These are phyloP conservation scores for Cordyceps militaris DNA, from an alignment of 2,329 filamentous ascomycete genomes.

Conservation along the genomic window DNA sequence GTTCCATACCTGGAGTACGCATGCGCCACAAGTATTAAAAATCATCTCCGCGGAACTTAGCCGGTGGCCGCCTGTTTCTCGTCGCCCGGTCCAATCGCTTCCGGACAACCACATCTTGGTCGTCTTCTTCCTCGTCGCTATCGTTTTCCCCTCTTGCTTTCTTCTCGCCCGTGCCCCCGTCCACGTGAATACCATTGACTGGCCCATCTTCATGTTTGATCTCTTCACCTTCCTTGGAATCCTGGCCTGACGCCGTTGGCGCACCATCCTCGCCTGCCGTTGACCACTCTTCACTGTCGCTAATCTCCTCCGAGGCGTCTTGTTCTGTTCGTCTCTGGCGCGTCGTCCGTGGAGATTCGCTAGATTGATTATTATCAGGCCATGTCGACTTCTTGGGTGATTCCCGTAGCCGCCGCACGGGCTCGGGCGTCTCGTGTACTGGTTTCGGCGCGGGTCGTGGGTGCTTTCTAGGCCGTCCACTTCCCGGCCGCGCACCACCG, in stretches of 20 bases:
- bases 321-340: neutral
- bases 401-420: neutral
- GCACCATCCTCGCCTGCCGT: constrained; percentile 5
- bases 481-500: constrained; percentile 32
- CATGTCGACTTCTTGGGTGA: neutral
- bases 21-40: constrained; percentile 15
- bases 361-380: neutral
- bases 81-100: constrained; percentile 21
- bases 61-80: constrained; percentile 28
- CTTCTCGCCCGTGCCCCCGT: neutral
- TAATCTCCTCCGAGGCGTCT: constrained; percentile 18
- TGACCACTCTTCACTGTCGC: constrained; percentile 20
- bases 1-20: no score
- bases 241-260: neutral
- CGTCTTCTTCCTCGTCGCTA: constrained; percentile 21
- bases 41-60: constrained; percentile 31
- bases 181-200: neutral
- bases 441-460: constrained; percentile 22
- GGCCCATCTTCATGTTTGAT: neutral
- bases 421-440: neutral
- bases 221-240: constrained; percentile 5
- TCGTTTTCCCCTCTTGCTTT: constrained; percentile 12
- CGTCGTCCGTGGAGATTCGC: neutral
- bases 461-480: constrained; percentile 33
- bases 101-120: constrained; percentile 26